These are phyloP conservation scores for Schizophyllum commune DNA, from an alignment of 1,284 basidiomycete species.

Conservation along the genomic window DNA sequence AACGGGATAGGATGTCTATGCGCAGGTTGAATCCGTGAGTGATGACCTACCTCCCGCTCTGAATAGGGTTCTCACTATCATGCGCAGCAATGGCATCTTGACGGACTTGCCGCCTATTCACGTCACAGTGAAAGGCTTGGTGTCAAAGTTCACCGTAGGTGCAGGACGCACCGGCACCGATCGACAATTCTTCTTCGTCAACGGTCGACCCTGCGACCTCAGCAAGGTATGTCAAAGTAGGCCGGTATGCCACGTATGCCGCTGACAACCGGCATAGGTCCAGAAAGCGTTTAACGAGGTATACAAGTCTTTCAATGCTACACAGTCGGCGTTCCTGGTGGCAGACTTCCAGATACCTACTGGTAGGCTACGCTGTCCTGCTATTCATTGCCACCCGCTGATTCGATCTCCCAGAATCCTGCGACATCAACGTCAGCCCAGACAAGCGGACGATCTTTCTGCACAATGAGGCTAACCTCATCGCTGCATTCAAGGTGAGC, in stretches of 20 bases:
- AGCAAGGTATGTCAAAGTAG: constrained; percentile 46
- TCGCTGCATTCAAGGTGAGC: constrained; percentile 80
- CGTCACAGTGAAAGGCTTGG: constrained; percentile 64
- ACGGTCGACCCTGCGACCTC: constrained; percentile 84
- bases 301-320: constrained; percentile 78
- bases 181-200: constrained; percentile 91
- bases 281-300: constrained; percentile 87
- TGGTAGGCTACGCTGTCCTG: constrained; percentile 42
- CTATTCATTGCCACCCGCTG: constrained; percentile 14
- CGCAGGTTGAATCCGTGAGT: constrained; percentile 19
- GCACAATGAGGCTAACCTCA: constrained; percentile 80
- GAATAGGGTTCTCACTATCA: neutral
- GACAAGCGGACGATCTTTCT: constrained; percentile 95
- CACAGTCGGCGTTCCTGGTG: constrained; percentile 77
- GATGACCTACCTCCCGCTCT: neutral
- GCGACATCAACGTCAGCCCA: constrained; percentile 94
- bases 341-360: constrained; percentile 80
- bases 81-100: neutral
- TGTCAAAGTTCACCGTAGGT: constrained; percentile 70
- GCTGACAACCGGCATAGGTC: constrained; percentile 35
- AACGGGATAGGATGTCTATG: constrained; percentile 29
- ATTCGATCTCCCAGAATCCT: constrained; percentile 47
- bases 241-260: neutral
- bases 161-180: constrained; percentile 76
- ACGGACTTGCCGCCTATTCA: constrained; percentile 25